These are phyloP conservation scores for Tolypocladium inflatum DNA, from an alignment of 2,329 filamentous ascomycete species.

Conservation along the genomic window DNA sequence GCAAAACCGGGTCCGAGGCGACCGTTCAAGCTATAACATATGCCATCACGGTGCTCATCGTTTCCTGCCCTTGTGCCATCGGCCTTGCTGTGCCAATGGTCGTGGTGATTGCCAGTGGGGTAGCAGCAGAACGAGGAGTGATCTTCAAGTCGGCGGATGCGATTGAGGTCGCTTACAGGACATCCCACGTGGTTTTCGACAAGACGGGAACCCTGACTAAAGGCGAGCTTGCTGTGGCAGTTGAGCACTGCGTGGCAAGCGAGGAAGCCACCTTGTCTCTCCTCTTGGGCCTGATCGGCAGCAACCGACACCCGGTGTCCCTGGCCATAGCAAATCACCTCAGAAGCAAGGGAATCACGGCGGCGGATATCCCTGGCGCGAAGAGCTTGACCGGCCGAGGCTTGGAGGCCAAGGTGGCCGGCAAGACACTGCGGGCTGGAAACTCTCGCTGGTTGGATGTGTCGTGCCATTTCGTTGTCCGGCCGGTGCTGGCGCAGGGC, in stretches of 20 bases:
- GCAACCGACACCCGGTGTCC: constrained; percentile 44
- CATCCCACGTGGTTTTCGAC: constrained; percentile 64
- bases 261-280: constrained; percentile 6
- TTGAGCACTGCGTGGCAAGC: constrained; percentile 1
- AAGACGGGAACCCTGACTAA: constrained; percentile 70
- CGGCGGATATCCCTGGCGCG: constrained; percentile 15
- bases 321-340: constrained; percentile 34
- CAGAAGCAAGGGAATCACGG: constrained; percentile 7
- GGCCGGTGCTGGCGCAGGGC: constrained; percentile 22
- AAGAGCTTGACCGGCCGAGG: constrained; percentile 36
- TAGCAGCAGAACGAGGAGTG: constrained; percentile 54
- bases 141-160: constrained; percentile 59
- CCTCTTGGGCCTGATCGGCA: constrained; percentile 23
- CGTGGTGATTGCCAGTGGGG: constrained; percentile 58
- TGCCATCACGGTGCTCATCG: constrained; percentile 60
- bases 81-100: constrained; percentile 72
- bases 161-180: constrained; percentile 52
- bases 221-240: constrained; percentile 38
- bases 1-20: constrained; percentile 35
- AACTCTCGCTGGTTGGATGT: constrained; percentile 39
- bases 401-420: constrained; percentile 24
- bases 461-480: constrained; percentile 19
- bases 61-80: constrained; percentile 73
- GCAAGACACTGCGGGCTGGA: constrained; percentile 31
- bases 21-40: constrained; percentile 57